Base-by-base conservation (phyloP, 352 stramenopile species). In the Phytophthora sp. region DNA sequence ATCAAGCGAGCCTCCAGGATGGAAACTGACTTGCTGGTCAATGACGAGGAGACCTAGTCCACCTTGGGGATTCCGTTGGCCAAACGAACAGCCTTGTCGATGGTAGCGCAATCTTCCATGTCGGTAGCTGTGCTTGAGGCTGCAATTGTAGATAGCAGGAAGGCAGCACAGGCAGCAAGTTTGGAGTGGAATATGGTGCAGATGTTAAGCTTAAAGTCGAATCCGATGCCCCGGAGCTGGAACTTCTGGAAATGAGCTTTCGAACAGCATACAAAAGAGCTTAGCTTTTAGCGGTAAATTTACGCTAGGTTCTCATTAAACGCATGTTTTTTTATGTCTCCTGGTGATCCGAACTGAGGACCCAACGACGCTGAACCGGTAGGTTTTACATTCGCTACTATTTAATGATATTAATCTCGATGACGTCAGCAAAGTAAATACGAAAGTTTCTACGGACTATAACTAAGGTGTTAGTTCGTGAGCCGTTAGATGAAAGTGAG, bases 21-120 rank as follows among this genome's bases (percentile, higher is more conserved):
- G 95, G 77, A 99, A 99, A 60, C 97, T 93, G 26, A 95, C 86
- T 80, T 98, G 96, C 61, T 92, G 79, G 73, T 98, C 95, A 31
- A 98, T 94, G 42, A 99, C 79, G 15, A 99, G 57, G 4, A 99
- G 77, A 9, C 59, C 65, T 20, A 85, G 46, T 1, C 84, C 84
- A 29, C 77, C 79, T 27, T 77, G 45, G 57, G 46, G 7, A 84
- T 62, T 7, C 66, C 46, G 33, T 45, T 69, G n/a, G 73, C 74
- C 56, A 59, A 53, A 41, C 74, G 70, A 9, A 61, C 69, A 29
- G 74, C 66, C 33, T 27, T 61, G 12, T 65, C 61, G 11, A 78
- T 57, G 44, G 49, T 46, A 23, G 23, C 35, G 33, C 64, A 69
- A 18, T 69, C 44, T 38, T 61, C 53, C 13, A 21, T 11, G 41